Conservation (phyloP, 2,329 filamentous ascomycete genomes). For the Epichloe sylvatica region DNA sequence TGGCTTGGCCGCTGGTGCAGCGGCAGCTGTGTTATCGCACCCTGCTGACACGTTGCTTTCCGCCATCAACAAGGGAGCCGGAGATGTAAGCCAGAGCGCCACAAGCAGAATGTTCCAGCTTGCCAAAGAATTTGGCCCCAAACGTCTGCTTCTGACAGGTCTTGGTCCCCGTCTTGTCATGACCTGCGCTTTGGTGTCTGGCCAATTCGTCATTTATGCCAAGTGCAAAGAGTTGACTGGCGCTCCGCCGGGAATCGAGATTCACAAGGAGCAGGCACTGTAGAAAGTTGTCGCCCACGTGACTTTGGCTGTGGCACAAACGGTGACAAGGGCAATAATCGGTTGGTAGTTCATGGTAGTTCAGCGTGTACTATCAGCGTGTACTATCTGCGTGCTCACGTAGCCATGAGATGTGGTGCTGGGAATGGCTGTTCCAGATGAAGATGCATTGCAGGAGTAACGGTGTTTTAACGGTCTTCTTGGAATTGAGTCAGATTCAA, state of each 20-base stretch:
- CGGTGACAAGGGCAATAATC: background rate
- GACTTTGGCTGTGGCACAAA: background rate
- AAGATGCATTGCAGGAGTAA: no score
- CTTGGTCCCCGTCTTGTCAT: conserved; percentile 38
- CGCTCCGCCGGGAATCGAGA: conserved; percentile 36
- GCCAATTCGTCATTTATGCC: conserved; percentile 42
- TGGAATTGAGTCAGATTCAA: no score
- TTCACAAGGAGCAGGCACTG: conserved; percentile 32
- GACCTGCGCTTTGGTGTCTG: conserved; percentile 38
- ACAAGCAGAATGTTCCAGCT: conserved; percentile 39
- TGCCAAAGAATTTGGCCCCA: conserved; percentile 36
- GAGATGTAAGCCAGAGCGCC: conserved; percentile 31
- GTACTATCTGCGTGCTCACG: background rate
- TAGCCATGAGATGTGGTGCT: background rate
- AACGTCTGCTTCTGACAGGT: conserved; percentile 31
- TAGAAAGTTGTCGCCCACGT: background rate
- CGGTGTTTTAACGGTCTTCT: no score
- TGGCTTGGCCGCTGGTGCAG: conserved; percentile 77
- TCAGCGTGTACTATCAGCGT: background rate
- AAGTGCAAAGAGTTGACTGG: conserved; percentile 40
- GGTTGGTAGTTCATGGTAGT: no score
- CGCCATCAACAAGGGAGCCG: conserved; percentile 41
- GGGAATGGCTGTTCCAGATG: background rate
- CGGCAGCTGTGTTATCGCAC: conserved; percentile 77
- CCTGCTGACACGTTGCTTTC: conserved; percentile 58